Evolutionary conservation across 2,329 filamentous ascomycete genomes (phyloP).

Genomic region (Pestalotiopsis sp.): DNA sequence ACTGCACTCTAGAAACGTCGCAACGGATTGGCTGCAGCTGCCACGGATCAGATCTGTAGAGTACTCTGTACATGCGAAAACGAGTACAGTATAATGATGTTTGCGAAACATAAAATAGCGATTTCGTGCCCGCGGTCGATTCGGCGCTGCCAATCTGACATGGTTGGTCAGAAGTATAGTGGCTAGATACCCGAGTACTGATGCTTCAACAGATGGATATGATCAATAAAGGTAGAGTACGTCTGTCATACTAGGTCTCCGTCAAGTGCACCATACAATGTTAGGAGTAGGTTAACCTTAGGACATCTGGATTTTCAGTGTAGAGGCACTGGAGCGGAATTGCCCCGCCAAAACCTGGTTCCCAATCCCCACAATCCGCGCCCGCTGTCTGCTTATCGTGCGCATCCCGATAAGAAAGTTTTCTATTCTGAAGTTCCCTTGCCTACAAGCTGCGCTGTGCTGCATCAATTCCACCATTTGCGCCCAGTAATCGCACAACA

Average conservation of each 20-base stretch:
- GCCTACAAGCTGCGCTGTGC: not conserved
- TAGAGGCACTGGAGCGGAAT: not conserved
- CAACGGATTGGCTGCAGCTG: too few species aligned
- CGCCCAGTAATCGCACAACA: not conserved
- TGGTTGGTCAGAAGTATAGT: not conserved
- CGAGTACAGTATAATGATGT: too few species aligned
- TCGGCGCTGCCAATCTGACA: not conserved
- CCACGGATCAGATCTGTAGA: too few species aligned
- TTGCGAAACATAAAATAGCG: too few species aligned
- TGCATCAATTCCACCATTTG: not conserved
- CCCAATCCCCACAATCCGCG: not conserved
- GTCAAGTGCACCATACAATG: not conserved
- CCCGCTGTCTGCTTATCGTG: not conserved
- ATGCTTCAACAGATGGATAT: not conserved
- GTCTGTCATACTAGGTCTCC: not conserved
- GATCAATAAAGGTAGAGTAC: not conserved
- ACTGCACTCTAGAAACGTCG: too few species aligned
- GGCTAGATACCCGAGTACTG: not conserved
- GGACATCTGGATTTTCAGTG: not conserved
- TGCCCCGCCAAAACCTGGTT: not conserved
- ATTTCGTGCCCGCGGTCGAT: too few species aligned
- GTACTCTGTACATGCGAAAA: too few species aligned
- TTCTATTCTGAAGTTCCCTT: slow-evolving; percentile 6
- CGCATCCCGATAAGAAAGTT: not conserved
- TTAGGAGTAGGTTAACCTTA: too few species aligned